Base-by-base conservation (phyloP, 1,139 yeast species). In the Yamadazyma kanchanaburiensis region DNA sequence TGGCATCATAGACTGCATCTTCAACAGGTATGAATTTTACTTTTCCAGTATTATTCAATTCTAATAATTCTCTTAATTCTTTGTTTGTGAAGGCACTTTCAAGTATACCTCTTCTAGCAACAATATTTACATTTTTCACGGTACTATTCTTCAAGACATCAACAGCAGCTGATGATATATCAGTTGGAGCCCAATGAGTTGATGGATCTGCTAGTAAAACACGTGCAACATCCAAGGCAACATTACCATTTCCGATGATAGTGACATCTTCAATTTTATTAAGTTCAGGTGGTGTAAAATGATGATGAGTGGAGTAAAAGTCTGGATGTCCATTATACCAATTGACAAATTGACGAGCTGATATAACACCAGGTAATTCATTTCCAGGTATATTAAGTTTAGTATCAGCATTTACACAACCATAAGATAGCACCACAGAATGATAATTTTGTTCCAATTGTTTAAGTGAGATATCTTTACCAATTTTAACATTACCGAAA, bases 261-360 rank as follows among this genome's bases (percentile, higher is more conserved):
- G 83, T 77, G 2, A 88, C 95, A 26, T 72, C 65, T 37, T 74
- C 71, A 1, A 81, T 78, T 23, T 70, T 60, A 8, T 71, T 75
- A 44, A 91, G 62, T 3, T 74, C 76, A 1, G 85, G 80, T 4
- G 67, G 63, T 8, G 34, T 32, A 33, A 57, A 60, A 12, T 41
- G 28, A 21, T 60, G 59, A 2, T 21, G n/a, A 2, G 22, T 14
- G 26, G 65, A 55, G 35, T 57, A 67, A 34, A 45, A 53, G 27
- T 75, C 79, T 0, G 96, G 96, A 43, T 81, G 82, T 0, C 96
- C 95, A 48, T 91, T 94, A 55, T 91, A 91, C 98, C 98, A 91
- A 30, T 87, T 91, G 15, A 91, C 97, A 62, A 91, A 85, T 39
- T 80, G 76, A 25, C 94, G 72, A 0, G 97, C 95, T 5, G 86